Base-by-base conservation (phyloP, 108 stramenopile genomes). In the Skeletonema grethae region DNA sequence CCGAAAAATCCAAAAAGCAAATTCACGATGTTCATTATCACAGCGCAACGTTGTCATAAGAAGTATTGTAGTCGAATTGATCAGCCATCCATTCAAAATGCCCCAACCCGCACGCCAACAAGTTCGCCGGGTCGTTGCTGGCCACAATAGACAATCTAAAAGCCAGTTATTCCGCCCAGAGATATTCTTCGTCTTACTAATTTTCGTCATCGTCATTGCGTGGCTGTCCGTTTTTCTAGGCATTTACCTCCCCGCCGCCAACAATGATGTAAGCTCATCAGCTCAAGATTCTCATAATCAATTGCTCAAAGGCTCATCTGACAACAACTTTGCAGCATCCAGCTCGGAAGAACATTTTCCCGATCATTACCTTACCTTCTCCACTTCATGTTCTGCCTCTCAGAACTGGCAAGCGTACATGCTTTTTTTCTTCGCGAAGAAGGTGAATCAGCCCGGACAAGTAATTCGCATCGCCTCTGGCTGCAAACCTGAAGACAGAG, bases 351-450 rank as follows among this genome's bases (percentile, higher is more conserved):
- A 61, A 36, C 0, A 5, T 15, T 65, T 69, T 50, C 79, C 79
- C 9, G 66, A 34, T 20, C 79, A 80, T 68, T 80, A 80, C 82
- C 64, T 67, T 46, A 68, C 67, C 34, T 97, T 97, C 76, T 88
- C 88, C 22, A 95, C 94, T 7, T 90, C 86, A 46, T 98, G 97
- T 77, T 92, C 88, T 25, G 67, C 68, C 38, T 96, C 85, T 70
- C 97, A 98, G 77, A 88, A 93, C 69, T 98, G 97, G 97, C 97
- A 98, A 76, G 87, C 94, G 0, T 91, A 94, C 57, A 69, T 91
- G 20, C 82, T 98, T 25, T 98, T 97, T 72, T 94, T 84, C 78
- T 89, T 81, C 39, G 86, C 91, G 15, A 3, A 75, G 29, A 75
- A 76, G 48, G 89, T 88, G 50, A 75, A 85, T 7, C 96, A 97